Percentiles rank a stretch among this genome's conserved stretches.
Conservation (phyloP, 2,329 filamentous ascomycete genomes). For the Monosporascus cannonballus region DNA sequence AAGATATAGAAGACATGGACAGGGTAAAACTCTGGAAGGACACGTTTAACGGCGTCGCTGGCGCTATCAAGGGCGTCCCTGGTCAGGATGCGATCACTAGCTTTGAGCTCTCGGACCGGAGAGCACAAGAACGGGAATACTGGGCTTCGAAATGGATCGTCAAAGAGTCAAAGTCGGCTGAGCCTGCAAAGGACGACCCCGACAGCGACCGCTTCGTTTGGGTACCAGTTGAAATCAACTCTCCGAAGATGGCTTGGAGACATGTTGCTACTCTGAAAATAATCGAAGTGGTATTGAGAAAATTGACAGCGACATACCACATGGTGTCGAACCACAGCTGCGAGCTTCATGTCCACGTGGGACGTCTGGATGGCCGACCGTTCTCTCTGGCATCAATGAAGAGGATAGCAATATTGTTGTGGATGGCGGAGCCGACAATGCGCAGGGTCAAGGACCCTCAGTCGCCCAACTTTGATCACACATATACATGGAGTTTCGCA, state of each 20-base stretch:
- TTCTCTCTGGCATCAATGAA: constrained; percentile 28
- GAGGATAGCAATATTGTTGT: constrained; percentile 28
- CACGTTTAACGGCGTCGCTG: constrained; percentile 18
- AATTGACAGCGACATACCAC: constrained; percentile 16
- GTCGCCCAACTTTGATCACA: constrained; percentile 31
- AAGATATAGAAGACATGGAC: constrained; percentile 1
- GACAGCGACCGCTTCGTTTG: constrained; percentile 21
- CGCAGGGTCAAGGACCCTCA: constrained; percentile 29
- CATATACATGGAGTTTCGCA: constrained; percentile 32
- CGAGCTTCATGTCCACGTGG: constrained; percentile 34
- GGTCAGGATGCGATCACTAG: constrained; percentile 21
- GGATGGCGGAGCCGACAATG: constrained; percentile 31
- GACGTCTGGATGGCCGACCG: constrained; percentile 25
- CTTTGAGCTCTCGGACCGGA: constrained; percentile 16
- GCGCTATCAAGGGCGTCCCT: constrained; percentile 13
- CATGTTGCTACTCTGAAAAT: constrained; percentile 10
- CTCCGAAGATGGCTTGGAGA: constrained; percentile 26
- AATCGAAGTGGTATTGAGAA: constrained; percentile 19
- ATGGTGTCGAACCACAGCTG: constrained; percentile 31
- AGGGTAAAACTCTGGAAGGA: constrained; percentile 11
- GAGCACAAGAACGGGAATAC: constrained; percentile 22
- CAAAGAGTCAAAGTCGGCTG: constrained; percentile 34
- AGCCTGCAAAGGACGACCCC: constrained; percentile 19
- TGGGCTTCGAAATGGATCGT: constrained; percentile 34
- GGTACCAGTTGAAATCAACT: constrained; percentile 31